These are phyloP conservation scores for Papilionanthe hybrid DNA, from an alignment of 116 monocot genomes.

Conservation along the genomic window DNA sequence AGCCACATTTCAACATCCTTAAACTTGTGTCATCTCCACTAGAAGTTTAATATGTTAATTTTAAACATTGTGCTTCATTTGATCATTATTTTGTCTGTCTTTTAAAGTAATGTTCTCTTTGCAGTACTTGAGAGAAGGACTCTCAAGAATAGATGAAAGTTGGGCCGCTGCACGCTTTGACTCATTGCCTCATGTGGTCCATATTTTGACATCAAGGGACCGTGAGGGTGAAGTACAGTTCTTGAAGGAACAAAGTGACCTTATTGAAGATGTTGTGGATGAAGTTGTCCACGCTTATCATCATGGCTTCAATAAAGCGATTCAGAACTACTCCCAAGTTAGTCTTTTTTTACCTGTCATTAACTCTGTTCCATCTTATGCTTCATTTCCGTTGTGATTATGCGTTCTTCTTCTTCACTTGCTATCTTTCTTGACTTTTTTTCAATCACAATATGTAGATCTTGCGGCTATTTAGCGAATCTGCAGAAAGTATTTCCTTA, in stretches of 20 bases:
- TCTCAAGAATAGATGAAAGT: slow-evolving; percentile 84
- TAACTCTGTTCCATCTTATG: neutral
- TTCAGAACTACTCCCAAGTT: slow-evolving; percentile 98
- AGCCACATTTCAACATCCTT: neutral
- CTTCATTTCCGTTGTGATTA: neutral
- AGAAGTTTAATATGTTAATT: neutral
- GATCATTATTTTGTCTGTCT: neutral
- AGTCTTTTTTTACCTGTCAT: slow-evolving; percentile 1
- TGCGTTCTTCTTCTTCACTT: neutral
- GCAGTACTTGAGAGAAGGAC: slow-evolving; percentile 87
- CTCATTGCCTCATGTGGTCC: slow-evolving; percentile 96
- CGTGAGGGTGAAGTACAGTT: slow-evolving; percentile 87
- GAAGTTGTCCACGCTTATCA: slow-evolving; percentile 99
- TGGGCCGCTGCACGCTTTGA: slow-evolving; percentile 99
- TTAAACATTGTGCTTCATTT: neutral
- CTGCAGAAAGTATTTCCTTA: slow-evolving; percentile 80
- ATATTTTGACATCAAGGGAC: slow-evolving; percentile 94
- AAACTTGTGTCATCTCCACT: neutral
- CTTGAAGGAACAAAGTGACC: slow-evolving; percentile 92
- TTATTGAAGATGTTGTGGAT: slow-evolving; percentile 96
- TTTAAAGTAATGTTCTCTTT: slow-evolving; percentile 7
- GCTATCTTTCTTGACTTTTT: neutral
- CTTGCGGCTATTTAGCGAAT: slow-evolving; percentile 90
- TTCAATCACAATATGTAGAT: slow-evolving; percentile 40
- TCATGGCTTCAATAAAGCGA: slow-evolving; percentile 98